phyloP scores from a whole-genome alignment of 148 eudicot species.

The Rheum nobile region DNA sequence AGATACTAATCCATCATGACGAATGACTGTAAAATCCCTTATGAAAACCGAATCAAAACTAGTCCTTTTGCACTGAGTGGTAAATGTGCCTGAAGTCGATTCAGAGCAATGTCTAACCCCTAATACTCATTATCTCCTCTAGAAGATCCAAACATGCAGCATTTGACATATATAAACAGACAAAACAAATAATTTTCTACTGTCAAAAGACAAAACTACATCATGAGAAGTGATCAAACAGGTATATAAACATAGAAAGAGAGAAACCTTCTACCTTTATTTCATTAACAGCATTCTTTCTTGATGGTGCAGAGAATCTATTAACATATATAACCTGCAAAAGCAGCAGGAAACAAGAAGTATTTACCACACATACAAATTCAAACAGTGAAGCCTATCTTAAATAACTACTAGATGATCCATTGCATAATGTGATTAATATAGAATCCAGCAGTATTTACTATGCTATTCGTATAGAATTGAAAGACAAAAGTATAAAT shows the following conservation, averaged over 20 bases:
- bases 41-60: not conserved
- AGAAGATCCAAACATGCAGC: not conserved
- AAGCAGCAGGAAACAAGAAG: constrained; percentile 8
- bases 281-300: constrained; percentile 84
- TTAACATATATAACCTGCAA: constrained; percentile 85
- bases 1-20: not conserved
- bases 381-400: not conserved
- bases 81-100: not conserved
- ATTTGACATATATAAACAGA: not conserved
- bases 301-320: constrained; percentile 74
- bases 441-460: not conserved
- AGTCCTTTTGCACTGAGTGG: not conserved
- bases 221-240: not conserved
- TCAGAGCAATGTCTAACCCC: not conserved
- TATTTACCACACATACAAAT: not conserved
- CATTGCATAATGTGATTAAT: not conserved
- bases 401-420: not conserved
- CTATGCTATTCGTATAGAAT: not conserved
- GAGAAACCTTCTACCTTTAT: constrained; percentile 67
- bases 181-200: not conserved
- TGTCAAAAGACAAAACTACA: not conserved
- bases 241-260: constrained; percentile 3
- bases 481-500: not conserved
- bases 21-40: not conserved
- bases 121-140: not conserved